Base-by-base conservation (phyloP, 371 early-diverging fungal genomes). In the Mortierella sp. region DNA sequence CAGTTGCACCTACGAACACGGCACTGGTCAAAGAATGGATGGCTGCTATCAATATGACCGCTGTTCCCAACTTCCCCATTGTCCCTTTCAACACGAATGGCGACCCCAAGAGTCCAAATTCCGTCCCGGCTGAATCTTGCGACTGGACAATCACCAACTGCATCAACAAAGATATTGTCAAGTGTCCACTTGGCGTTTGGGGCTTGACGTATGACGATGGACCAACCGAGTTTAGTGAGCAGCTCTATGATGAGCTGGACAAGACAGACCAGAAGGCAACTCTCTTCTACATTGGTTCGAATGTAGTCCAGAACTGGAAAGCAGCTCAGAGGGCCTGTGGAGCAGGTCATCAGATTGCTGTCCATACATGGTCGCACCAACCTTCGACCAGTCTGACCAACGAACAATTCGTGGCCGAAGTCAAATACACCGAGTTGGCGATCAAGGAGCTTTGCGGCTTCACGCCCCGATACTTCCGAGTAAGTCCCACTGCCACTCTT, bases 231-330 rank as follows among this genome's bases (percentile, higher is more conserved):
- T 86, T 85, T 82, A 87, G 86, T 64, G 65, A 72, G 15, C 72
- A 59, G 62, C 19, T 87, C 47, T 84, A 85, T 47, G 83, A 85
- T 48, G 80, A 62, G 51, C 72, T 90, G 28, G 83, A 86, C 45
- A 63, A 66, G 28, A 72, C 86, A 19, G 69, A 86, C 55, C 69
- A 86, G 45, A 90, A 88, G 79, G 91, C 90, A 15, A 87, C 91
- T 58, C 86, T 91, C 84, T 92, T 92, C 75, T 88, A 89, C 64
- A 86, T 92, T 81, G 93, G 93, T 58, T 83, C 88, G 47, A 88
- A 87, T 70, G 88, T 92, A 3, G 19, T 71, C 3, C 50, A 62
- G 23, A 66, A 75, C 71, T 67, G 71, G 57, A 60, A 70, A 52
- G 59, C 84, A 11, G 83, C 84, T 23, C 81, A 77, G 1, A 55